Evolutionary conservation across 2,329 filamentous ascomycete genomes (phyloP), one percentile per base, ranked within the genome.

Genomic region (Nectriaceae sp.): DNA sequence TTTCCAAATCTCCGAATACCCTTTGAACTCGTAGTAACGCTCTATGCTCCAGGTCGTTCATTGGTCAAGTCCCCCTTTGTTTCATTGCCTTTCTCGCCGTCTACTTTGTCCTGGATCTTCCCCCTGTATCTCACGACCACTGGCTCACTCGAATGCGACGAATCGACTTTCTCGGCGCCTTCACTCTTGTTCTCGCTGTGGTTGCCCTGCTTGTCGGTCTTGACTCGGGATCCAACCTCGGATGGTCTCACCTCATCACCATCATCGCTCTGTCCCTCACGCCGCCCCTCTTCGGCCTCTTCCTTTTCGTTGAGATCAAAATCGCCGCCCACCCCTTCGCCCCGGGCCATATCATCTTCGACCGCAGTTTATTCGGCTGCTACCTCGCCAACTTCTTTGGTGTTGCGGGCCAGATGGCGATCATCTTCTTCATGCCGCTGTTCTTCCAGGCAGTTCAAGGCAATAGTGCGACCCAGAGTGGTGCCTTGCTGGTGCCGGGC

Each of bases 401-500:
- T 43, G 79, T 87, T 44, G 82, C 76, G 1, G 84, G 79, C 13
- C 70, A 76, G 51, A 70, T 75, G 61, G 78, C 80, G 0, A 70
- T 78, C 1, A 55, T 88, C 4, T 93, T 90, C 72, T 89, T 89
- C 69, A 72, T 89, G n/a, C 87, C 89, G 1, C 73, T 93, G 2
- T 90, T 87, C 68, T 89, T 88, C 69, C 89, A 93, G 68, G 88
- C 85, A 4, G 84, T 87, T 1, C 75, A 86, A 42, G 82, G 81
- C 4, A 70, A 84, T 20, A 79, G 77, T 4, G 85, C 89, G 1
- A 84, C 85, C 0, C 66, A 75, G 45, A 81, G 87, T 4, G 88
- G 88, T 1, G 50, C 87, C 1, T 72, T 84, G 26, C 76, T 93
- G 16, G 71, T 93, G 24, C 88, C 89, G 0, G 76, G 76, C 45